Conservation (phyloP, 2,329 filamentous ascomycete species). For the Cladosporium phlei region DNA sequence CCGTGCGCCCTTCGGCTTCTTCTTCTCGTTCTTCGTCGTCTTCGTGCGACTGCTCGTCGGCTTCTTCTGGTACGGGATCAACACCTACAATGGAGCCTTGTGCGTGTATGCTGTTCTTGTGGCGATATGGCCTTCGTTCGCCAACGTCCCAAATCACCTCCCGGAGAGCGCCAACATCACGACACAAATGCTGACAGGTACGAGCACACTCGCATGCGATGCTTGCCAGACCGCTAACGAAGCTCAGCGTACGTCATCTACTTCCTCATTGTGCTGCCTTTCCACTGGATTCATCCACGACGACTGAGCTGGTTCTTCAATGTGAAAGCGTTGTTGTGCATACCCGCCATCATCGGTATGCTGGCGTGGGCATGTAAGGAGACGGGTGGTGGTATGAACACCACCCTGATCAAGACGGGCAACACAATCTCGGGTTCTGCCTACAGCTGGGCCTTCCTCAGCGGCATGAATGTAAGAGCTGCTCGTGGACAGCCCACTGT, state of each 20-base stretch:
- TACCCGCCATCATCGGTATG: constrained; percentile 23
- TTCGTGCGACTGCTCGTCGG: constrained; percentile 78
- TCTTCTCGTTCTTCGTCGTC: constrained; percentile 67
- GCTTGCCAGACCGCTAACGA: constrained; percentile 1
- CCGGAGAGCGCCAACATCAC: constrained; percentile 69
- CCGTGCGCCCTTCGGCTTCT: constrained; percentile 1
- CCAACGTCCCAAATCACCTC: constrained; percentile 56
- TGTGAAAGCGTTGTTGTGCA: constrained; percentile 52
- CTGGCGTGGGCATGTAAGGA: constrained; percentile 17
- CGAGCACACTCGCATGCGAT: background rate
- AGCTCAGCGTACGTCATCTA: constrained; percentile 74
- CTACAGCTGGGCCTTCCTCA: constrained; percentile 29
- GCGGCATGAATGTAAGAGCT: constrained; percentile 23
- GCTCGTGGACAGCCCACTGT: background rate
- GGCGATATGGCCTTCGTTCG: constrained; percentile 65
- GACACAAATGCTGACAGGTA: constrained; percentile 21
- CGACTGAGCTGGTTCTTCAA: constrained; percentile 87
- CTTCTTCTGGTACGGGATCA: constrained; percentile 83
- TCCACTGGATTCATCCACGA: constrained; percentile 88
- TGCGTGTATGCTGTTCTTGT: constrained; percentile 65
- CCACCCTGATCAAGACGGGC: constrained; percentile 20
- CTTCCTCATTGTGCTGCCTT: constrained; percentile 73
- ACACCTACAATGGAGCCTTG: constrained; percentile 68
- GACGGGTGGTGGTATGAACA: constrained; percentile 20
- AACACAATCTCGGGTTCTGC: constrained; percentile 22